Evolutionary conservation across 2,329 filamentous ascomycete genomes (phyloP).

Genomic region (Phialophora verrucosa): DNA sequence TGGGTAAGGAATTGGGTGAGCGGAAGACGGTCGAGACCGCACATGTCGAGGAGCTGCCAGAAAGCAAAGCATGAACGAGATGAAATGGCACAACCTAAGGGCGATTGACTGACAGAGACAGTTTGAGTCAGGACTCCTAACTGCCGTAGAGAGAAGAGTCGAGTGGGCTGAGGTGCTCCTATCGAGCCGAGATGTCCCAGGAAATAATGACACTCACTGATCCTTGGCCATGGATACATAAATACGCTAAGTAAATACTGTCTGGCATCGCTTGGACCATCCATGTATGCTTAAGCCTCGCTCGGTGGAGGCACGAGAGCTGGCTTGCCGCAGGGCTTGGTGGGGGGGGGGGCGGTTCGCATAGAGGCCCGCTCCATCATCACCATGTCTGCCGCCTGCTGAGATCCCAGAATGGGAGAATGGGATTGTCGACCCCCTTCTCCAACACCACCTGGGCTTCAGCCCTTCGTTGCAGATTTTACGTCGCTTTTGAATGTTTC

Average conservation of each 20-base stretch:
- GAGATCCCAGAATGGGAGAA: too few relatives aligned
- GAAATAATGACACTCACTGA: background rate
- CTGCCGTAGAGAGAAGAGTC: background rate
- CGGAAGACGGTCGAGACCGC: conserved; percentile 13
- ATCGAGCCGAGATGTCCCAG: background rate
- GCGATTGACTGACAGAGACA: background rate
- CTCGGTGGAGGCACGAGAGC: background rate
- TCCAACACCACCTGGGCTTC: too few relatives aligned
- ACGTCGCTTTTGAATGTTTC: too few relatives aligned
- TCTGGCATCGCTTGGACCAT: background rate
- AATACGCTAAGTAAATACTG: background rate
- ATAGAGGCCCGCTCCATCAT: too few relatives aligned
- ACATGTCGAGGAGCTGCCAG: conserved; percentile 27
- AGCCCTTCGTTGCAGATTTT: too few relatives aligned
- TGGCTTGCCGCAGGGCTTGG: background rate
- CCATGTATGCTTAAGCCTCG: background rate
- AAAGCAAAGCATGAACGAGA: conserved; percentile 5
- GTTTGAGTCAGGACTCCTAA: background rate
- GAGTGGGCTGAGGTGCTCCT: background rate
- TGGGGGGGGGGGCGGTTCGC: too few relatives aligned
- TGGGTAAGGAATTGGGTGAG: conserved; percentile 24
- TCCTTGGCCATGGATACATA: background rate
- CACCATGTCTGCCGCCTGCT: too few relatives aligned
- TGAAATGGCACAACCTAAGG: background rate
- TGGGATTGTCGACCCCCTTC: too few relatives aligned